Base-by-base conservation (phyloP, 805 yeast species). In the Metschnikowia picachoensis region DNA sequence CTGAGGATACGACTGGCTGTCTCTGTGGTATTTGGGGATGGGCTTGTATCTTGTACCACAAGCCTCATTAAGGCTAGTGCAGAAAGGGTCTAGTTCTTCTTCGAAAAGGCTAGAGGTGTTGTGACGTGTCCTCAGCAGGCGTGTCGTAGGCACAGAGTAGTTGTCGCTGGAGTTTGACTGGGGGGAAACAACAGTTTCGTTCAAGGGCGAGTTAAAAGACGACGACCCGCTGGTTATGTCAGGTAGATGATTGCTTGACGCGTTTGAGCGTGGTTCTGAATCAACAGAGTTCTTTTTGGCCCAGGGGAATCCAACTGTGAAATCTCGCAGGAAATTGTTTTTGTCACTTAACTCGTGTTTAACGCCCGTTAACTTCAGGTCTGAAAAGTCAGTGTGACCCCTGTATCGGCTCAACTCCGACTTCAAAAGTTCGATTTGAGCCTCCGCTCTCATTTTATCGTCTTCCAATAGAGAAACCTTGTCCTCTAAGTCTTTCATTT, bases 401-500 rank as follows among this genome's bases (percentile, higher is more conserved):
- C 87, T 73, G 61, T 78, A 83, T 53, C 78, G 77, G 11, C 78
- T 66, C 48, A 92, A 74, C 68, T 91, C 96, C 25, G 67, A 66
- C 72, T 87, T 81, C 41, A 92, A 74, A 47, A 84, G 74, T 46
- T 80, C 80, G 27, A 92, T 88, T 65, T 90, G 96, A 84, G 75
- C 61, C 20, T 76, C 73, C 42, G 85, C 85, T 52, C 80, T 79
- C 46, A 80, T 68, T 48, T 84, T 83, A 54, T 83, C 86, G 52
- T 77, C 77, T 64, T 94, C 97, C 54, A 92, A 74, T 53, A 70
- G 64, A 41, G 74, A 66, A 12, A 92, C 95, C 56, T 87, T 83
- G 39, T 81, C 82, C 62, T 91, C 97, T 50, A 92, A 73, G 53
- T 89, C 96, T 60, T 81, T 79, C 82, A 94, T 78, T 60, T 87